Base-by-base conservation (phyloP, 1,139 yeast genomes). In the Kurtzmaniella natalensis region DNA sequence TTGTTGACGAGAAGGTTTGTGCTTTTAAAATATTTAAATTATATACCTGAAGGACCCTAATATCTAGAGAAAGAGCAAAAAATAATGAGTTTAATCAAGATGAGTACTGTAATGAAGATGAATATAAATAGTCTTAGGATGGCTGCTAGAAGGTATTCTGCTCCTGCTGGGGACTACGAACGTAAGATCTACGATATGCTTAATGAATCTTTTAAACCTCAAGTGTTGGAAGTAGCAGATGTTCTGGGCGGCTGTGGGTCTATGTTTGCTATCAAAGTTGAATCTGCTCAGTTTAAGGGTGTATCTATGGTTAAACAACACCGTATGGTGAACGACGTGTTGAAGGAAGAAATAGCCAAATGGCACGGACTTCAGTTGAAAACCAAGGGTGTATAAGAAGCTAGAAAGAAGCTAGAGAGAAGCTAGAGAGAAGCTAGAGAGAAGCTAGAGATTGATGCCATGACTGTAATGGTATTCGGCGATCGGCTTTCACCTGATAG, bases 241-340 rank as follows among this genome's bases (percentile, higher is more conserved):
- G 81, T 89, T 4, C 81, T 94, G 18, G 97, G 75, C 16, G 98
- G 99, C 0, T 94, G 98, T 62, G 99, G 99, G 0, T 88, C 96
- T 3, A 92, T 92, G 97, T 94, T 87, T 61, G 88, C 95, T 30
- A 92, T 92, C 34, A 66, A 73, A 40, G 76, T 94, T 16, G 84
- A 80, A 27, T 81, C 95, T 37, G 68, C 66, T 2, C 66, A 76
- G 50, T 92, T 92, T 61, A 78, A 82, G 47, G 95, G 95, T 0
- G 55, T 85, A 29, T 67, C 86, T 3, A 85, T 86, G 79, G 72
- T 92, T 44, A 88, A 88, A 53, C 99, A 92, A 58, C 98, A 92
- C 53, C 72, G 95, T 42, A 59, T 89, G 50, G 97, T 92, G 17
- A 92, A 92, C 59, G 78, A 78, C 37, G 68, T 81, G 3, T 67